A percentile compares a stretch with the other conserved stretches of the same genome.
Evolutionary conservation across 495 filamentous ascomycete genomes (phyloP).

Genomic region (Glutinoglossum americanum): DNA sequence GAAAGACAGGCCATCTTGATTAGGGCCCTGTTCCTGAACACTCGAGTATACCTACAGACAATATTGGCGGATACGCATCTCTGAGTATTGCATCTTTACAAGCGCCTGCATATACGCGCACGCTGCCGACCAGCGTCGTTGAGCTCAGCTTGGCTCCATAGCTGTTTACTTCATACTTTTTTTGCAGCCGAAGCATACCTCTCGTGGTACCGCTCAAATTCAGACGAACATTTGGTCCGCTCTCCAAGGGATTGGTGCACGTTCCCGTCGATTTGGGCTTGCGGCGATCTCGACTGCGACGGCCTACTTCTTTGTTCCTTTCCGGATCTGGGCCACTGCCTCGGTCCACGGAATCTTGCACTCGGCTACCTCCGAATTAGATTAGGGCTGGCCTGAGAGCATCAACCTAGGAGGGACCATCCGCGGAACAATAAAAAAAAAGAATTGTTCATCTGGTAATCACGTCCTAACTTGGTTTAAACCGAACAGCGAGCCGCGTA

Average conservation of each 20-base stretch:
- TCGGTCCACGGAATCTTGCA: not conserved
- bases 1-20: not conserved
- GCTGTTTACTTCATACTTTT: not conserved
- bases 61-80: not conserved
- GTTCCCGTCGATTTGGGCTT: not conserved
- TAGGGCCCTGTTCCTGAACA: not conserved
- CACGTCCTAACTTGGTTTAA: too few relatives aligned
- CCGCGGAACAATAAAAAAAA: not conserved
- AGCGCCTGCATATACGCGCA: not conserved
- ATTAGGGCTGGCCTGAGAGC: not conserved
- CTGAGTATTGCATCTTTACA: not conserved
- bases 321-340: not conserved
- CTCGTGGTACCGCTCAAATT: not conserved
- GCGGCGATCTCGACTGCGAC: not conserved
- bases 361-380: not conserved
- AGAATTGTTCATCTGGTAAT: not conserved
- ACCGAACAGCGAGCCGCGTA: not conserved
- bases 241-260: not conserved
- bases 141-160: not conserved
- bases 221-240: conserved; percentile 1
- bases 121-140: not conserved
- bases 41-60: not conserved
- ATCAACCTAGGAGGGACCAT: not conserved
- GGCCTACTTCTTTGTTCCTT: not conserved
- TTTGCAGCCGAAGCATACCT: not conserved